Evolutionary conservation across 345 rosid species (phyloP), one percentile per base, ranked within the genome.

Genomic region (Hevea brasiliensis): DNA sequence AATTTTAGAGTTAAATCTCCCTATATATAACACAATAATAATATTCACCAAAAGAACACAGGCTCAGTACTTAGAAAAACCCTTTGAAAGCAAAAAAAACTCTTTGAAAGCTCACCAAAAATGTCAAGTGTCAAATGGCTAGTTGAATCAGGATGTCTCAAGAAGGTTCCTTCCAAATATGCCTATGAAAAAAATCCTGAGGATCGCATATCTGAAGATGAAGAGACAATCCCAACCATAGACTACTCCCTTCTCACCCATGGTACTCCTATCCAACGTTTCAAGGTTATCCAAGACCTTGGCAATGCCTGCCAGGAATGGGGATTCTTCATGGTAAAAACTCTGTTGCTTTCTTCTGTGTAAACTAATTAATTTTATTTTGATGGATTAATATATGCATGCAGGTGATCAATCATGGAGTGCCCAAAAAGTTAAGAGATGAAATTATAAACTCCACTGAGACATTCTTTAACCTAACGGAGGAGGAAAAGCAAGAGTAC

Each of bases 311-410:
- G 89, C 29, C 76, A 45, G 11, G 85, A 84, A 0, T 87, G 87
- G 91, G 91, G 91, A 42, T 85, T 87, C 75, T 87, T 87, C 83
- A 79, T 81, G 91, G 91, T 84, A 84, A 40, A 11, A 14, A 55
- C 9, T 5, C 6, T 2, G 7, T 55, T 21, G 7, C 13, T 55
- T 5, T 8, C 10, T 55, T 1, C 10, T n/a, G n/a, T n/a, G n/a
- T n/a, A n/a, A n/a, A n/a, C n/a, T n/a, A n/a, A n/a, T n/a, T n/a
- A n/a, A n/a, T n/a, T n/a, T n/a, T n/a, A n/a, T n/a, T n/a, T n/a
- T n/a, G n/a, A n/a, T n/a, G n/a, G n/a, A n/a, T n/a, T n/a, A n/a
- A n/a, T n/a, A n/a, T n/a, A n/a, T n/a, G n/a, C n/a, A n/a, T 55
- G 4, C 27, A 84, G 85, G 81, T 81, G 23, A 66, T 72, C 0